Evolutionary conservation across 192 early-diverging fungal genomes (phyloP).

Genomic region (Coemansia sp.): DNA sequence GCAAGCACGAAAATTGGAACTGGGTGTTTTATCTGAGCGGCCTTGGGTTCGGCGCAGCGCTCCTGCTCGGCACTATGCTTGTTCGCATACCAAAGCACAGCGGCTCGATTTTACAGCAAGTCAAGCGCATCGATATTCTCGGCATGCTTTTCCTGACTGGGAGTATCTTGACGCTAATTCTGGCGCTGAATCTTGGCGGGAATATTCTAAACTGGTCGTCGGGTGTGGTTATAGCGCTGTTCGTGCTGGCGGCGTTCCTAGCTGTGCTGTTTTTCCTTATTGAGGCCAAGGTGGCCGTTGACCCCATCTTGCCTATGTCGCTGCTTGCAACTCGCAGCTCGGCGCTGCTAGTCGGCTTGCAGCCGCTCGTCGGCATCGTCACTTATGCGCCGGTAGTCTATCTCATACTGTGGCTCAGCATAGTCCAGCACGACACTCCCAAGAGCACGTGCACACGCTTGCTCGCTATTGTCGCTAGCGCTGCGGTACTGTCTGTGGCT

Average conservation of each 20-base stretch:
- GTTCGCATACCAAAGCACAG: slow-evolving; percentile 24
- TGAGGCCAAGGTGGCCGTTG: slow-evolving; percentile 66
- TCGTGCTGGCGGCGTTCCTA: slow-evolving; percentile 57
- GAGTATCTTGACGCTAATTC: slow-evolving; percentile 47
- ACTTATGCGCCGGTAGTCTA: slow-evolving; percentile 54
- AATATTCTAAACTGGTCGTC: slow-evolving; percentile 66
- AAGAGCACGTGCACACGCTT: slow-evolving; percentile 13
- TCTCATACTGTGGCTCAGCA: slow-evolving; percentile 71
- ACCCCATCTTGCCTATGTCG: slow-evolving; percentile 30
- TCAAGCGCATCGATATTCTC: slow-evolving; percentile 56
- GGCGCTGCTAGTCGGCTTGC: slow-evolving; percentile 15
- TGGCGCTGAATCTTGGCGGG: slow-evolving; percentile 65
- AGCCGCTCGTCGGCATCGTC: slow-evolving; percentile 30
- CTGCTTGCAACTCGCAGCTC: slow-evolving; percentile 60
- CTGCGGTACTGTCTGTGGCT: slow-evolving; percentile 6
- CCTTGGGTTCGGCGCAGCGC: slow-evolving; percentile 32
- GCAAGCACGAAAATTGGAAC: slow-evolving; percentile 43
- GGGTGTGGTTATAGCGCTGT: slow-evolving; percentile 58
- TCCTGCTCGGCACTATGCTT: slow-evolving; percentile 35
- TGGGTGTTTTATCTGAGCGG: slow-evolving; percentile 59
- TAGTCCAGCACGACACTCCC: slow-evolving; percentile 25
- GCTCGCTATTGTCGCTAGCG: slow-evolving; percentile 16
- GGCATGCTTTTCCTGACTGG: slow-evolving; percentile 55
- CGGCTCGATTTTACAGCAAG: slow-evolving; percentile 13
- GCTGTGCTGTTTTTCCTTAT: slow-evolving; percentile 63